Conservation (phyloP, 169 alveolate species). For the Amoebophrya sp. region DNA sequence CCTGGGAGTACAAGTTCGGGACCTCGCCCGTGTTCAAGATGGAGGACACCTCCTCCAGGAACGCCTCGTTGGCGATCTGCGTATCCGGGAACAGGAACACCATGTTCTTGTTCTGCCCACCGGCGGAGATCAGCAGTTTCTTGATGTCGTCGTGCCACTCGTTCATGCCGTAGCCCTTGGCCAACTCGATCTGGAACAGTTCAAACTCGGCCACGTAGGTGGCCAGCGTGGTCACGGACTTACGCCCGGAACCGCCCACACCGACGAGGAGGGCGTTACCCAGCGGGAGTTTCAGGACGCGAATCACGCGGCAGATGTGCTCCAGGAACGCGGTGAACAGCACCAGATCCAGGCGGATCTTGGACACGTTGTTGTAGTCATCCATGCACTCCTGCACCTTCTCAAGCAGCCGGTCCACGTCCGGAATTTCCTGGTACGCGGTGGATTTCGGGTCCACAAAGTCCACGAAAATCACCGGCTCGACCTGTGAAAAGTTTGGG, state of each 20-base stretch:
- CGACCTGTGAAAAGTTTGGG: conserved; percentile 34
- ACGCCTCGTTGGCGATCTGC: conserved; percentile 83
- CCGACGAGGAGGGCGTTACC: conserved; percentile 92
- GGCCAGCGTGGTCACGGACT: conserved; percentile 87
- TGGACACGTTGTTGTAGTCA: conserved; percentile 64
- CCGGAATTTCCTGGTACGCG: conserved; percentile 53
- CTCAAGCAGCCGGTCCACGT: conserved; percentile 60
- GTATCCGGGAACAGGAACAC: conserved; percentile 88
- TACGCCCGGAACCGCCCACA: conserved; percentile 96
- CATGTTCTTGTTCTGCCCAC: conserved; percentile 71
- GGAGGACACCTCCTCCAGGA: conserved; percentile 80
- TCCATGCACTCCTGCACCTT: conserved; percentile 57
- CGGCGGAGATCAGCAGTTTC: conserved; percentile 76
- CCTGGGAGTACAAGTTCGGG: conserved; percentile 74
- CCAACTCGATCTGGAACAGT: conserved; percentile 73
- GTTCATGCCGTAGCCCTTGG: conserved; percentile 72
- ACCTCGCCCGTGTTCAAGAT: conserved; percentile 85
- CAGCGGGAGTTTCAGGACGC: conserved; percentile 83
- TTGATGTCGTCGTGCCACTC: conserved; percentile 84
- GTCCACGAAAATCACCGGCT: conserved; percentile 58
- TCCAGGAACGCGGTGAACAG: conserved; percentile 85
- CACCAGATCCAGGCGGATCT: conserved; percentile 73
- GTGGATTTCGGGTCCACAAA: conserved; percentile 55
- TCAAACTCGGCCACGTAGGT: conserved; percentile 79
- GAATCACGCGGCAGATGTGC: conserved; percentile 81